These are phyloP conservation scores for Eutypella sp. DNA, from an alignment of 2,329 filamentous ascomycete genomes.

Conservation along the genomic window DNA sequence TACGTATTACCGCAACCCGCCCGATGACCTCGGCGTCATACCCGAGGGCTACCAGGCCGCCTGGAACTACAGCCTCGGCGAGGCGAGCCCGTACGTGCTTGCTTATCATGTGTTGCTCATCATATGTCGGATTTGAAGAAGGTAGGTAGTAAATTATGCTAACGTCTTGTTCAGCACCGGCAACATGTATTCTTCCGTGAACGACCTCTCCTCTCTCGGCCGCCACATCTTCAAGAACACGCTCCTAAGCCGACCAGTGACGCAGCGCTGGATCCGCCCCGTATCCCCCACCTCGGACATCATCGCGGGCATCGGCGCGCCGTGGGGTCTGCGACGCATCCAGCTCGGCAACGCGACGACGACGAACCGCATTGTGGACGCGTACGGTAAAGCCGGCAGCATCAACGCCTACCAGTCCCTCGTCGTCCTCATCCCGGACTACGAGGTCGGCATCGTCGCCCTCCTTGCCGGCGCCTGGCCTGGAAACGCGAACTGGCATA, in stretches of 20 bases:
- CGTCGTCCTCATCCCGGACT: slow-evolving; percentile 23
- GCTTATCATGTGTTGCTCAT: background rate
- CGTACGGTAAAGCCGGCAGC: slow-evolving; percentile 25
- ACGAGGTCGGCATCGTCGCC: slow-evolving; percentile 20
- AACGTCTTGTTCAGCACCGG: slow-evolving; percentile 27
- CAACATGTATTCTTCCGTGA: slow-evolving; percentile 38
- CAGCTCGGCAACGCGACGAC: slow-evolving; percentile 10
- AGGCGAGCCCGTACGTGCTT: slow-evolving; percentile 33
- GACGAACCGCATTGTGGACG: slow-evolving; percentile 22
- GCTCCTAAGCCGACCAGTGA: slow-evolving; percentile 29
- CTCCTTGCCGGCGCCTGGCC: slow-evolving; percentile 23
- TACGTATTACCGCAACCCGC: slow-evolving; percentile 21
- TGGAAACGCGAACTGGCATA: slow-evolving; percentile 25
- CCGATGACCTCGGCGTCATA: slow-evolving; percentile 16
- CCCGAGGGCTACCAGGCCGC: slow-evolving; percentile 11
- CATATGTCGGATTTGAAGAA: no score
- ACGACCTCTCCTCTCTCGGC: slow-evolving; percentile 38
- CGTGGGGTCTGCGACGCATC: slow-evolving; percentile 40
- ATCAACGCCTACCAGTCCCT: slow-evolving; percentile 24
- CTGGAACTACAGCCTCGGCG: slow-evolving; percentile 34
- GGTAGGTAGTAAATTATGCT: background rate
- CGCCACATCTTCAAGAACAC: slow-evolving; percentile 35
- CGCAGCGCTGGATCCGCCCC: slow-evolving; percentile 42
- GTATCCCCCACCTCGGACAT: slow-evolving; percentile 31
- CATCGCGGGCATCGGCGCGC: slow-evolving; percentile 33